Evolutionary conservation across 2,329 filamentous ascomycete genomes (phyloP), one percentile per base, ranked within the genome.

Genomic region (Leptographium lundbergii): DNA sequence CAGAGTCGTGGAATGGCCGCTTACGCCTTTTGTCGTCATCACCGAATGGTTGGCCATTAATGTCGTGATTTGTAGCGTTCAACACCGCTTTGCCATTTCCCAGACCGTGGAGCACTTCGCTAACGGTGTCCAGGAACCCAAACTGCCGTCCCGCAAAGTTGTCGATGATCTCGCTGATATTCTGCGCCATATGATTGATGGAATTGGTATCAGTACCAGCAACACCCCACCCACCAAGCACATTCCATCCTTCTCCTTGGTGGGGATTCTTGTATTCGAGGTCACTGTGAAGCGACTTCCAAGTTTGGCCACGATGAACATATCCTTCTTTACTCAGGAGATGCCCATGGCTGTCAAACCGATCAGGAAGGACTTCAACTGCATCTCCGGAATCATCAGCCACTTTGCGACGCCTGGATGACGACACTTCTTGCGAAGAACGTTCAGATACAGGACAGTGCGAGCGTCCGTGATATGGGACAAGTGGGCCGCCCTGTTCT

Each of bases 271-370:
- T 65, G 57, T 73, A 74, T 39, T 72, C 70, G 60, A 80, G 79
- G 0, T 74, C 70, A 4, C 77, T 77, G 10, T 63, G 68, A 3
- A 76, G 70, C 4, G 67, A 68, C 1, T 72, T 71, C 71, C 69
- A 70, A 3, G 66, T 17, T 22, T 19, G 24, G n/a, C 9, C 54
- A 22, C 11, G 36, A 29, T 24, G 34, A 22, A 13, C 13, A 13
- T 24, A n/a, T 25, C 17, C 50, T 5, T n/a, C 63, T 9, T 63
- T 63, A 53, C 72, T 69, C 1, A 80, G 64, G 0, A 72, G 75
- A 14, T 67, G 70, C 1, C 78, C 77, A 2, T 73, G 64, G 0
- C 65, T 58, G 61, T 80, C 76, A 56, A 80, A 80, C 0, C 77
- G 73, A 57, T 75, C 74, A 0, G 77, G 77, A 0, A 80, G 65